Evolutionary conservation across 257 asterid genomes (phyloP).

Genomic region (Datura wrightii): DNA sequence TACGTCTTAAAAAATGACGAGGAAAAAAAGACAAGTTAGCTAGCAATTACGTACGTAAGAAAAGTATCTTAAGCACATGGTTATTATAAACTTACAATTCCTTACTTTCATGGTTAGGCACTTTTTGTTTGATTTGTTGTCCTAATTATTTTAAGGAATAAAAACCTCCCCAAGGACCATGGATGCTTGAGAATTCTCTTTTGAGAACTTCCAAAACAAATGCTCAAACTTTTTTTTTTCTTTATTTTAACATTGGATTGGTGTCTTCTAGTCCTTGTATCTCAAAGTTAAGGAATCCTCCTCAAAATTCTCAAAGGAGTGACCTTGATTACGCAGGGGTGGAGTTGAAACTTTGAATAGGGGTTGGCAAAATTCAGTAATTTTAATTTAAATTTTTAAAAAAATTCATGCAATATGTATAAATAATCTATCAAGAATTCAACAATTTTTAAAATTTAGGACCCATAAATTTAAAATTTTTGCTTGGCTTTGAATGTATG

Average conservation of each 20-base stretch:
- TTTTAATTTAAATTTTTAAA: no score
- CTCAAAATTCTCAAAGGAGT: conserved; percentile 46
- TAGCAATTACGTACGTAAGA: not conserved
- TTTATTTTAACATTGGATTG: conserved; percentile 28
- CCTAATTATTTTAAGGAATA: conserved; percentile 34
- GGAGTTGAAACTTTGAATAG: no score
- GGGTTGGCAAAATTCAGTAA: no score
- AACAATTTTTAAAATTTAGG: no score
- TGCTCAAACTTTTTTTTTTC: conserved; percentile 34
- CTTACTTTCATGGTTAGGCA: conserved; percentile 59
- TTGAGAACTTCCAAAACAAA: conserved; percentile 51
- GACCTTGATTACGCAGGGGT: no score
- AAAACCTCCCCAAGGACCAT: conserved; percentile 38
- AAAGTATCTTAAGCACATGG: conserved; percentile 61
- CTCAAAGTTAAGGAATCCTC: conserved; percentile 50
- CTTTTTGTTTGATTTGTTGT: conserved; percentile 69
- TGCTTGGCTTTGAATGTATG: no score
- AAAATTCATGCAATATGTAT: no score
- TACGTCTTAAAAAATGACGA: not conserved
- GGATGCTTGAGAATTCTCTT: conserved; percentile 54
- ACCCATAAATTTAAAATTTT: no score
- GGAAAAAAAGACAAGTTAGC: not conserved
- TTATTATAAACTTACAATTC: conserved; percentile 31
- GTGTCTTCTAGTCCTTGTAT: conserved; percentile 65
- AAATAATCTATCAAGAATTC: no score